Percentiles rank a stretch among this genome's conserved stretches.
These are phyloP conservation scores for Oropetium thomaeum DNA, from an alignment of 176 grass and related monocot genomes.

Conservation along the genomic window DNA sequence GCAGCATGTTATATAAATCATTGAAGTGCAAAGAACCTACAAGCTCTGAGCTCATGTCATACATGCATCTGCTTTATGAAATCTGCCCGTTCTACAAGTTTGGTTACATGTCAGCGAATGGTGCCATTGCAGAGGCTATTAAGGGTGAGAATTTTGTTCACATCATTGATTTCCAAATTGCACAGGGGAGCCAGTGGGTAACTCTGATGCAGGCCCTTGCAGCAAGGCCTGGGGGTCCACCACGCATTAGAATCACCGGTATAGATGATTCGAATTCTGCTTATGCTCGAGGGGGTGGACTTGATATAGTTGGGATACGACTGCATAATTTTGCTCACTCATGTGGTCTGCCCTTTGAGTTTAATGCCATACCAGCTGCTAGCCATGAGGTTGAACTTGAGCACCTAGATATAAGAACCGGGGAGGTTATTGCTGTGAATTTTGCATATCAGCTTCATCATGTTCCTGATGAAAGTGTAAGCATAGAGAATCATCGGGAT, in stretches of 20 bases:
- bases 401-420: conserved; percentile 45
- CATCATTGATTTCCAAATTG: conserved; percentile 82
- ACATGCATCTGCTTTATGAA: conserved; percentile 67
- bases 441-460: conserved; percentile 87
- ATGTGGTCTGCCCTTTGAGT: conserved; percentile 60
- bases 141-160: conserved; percentile 66
- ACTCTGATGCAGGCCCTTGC: conserved; percentile 68
- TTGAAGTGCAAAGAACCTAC: conserved; percentile 78
- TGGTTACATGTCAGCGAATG: conserved; percentile 78
- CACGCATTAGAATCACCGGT: conserved; percentile 61
- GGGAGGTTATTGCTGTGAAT: conserved; percentile 68
- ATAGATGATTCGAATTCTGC: conserved; percentile 64
- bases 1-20: conserved; percentile 69
- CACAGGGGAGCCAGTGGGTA: conserved; percentile 68
- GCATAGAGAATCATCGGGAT: conserved; percentile 63
- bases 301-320: conserved; percentile 56
- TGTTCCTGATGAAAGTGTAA: conserved; percentile 73
- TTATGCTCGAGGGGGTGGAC: conserved; percentile 55
- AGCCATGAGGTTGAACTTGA: conserved; percentile 54
- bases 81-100: conserved; percentile 79
- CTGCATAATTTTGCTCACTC: conserved; percentile 42
- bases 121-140: conserved; percentile 68
- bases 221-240: conserved; percentile 52
- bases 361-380: conserved; percentile 48
- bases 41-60: conserved; percentile 69